Percentiles rank a stretch among this genome's conserved stretches.
phyloP scores from a whole-genome alignment of 768 basidiomycete species.

The Gymnopilus dilepis region DNA sequence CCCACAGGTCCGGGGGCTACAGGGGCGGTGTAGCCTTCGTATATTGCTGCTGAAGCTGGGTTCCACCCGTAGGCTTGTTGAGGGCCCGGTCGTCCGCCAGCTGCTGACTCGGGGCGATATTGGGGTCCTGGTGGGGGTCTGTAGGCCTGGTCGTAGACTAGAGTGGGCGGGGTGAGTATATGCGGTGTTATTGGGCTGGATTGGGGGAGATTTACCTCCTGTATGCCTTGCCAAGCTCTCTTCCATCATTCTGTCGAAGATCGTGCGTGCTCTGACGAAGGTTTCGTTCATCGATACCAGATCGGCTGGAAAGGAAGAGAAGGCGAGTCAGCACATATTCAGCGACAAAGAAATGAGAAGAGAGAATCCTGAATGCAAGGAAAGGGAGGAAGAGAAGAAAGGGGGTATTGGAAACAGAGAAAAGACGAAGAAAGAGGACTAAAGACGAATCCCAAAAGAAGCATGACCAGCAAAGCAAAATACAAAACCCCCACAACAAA shows the following conservation, averaged over 20 bases:
- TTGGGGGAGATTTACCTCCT: constrained; percentile 48
- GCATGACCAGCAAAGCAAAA: too few relatives aligned
- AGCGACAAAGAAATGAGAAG: too few relatives aligned
- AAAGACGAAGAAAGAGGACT: too few relatives aligned
- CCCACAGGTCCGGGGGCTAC: not conserved
- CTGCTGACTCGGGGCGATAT: constrained; percentile 26
- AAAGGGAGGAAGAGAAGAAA: too few relatives aligned
- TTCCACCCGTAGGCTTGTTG: constrained; percentile 61
- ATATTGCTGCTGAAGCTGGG: constrained; percentile 35
- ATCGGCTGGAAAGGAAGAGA: constrained; percentile 63
- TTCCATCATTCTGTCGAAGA: constrained; percentile 95
- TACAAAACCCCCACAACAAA: too few relatives aligned
- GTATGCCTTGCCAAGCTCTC: constrained; percentile 81
- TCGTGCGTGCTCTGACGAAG: constrained; percentile 85
- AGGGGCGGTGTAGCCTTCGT: not conserved
- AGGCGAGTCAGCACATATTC: not conserved
- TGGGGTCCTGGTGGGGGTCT: constrained; percentile 28
- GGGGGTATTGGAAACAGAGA: too few relatives aligned
- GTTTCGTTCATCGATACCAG: constrained; percentile 94
- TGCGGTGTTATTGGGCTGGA: not conserved
- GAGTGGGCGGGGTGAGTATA: constrained; percentile 13
- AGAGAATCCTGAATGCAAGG: too few relatives aligned
- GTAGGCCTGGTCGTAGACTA: constrained; percentile 60
- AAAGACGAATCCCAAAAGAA: too few relatives aligned
- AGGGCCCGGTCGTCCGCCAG: constrained; percentile 27